Evolutionary conservation across 305 asterid genomes (phyloP).

Genomic region (Stenogyne calaminthoides): DNA sequence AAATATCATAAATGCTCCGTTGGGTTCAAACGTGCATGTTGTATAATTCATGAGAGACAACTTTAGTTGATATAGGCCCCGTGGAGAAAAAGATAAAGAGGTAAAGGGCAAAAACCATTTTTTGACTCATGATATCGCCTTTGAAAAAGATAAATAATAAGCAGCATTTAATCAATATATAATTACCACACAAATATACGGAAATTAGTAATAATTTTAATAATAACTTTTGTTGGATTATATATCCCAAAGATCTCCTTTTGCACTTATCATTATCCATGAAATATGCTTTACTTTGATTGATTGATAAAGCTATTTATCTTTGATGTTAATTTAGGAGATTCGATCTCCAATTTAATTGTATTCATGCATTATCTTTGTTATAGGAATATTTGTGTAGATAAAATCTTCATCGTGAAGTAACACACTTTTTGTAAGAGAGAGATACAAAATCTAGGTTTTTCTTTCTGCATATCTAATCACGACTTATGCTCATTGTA

Average conservation of each 20-base stretch:
- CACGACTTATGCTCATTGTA: neutral
- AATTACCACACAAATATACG: slow-evolving; percentile 6
- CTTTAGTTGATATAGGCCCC: slow-evolving; percentile 53
- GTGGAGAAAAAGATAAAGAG: slow-evolving; percentile 47
- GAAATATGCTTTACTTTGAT: slow-evolving; percentile 40
- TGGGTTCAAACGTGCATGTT: slow-evolving; percentile 6
- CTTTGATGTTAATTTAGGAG: slow-evolving; percentile 39
- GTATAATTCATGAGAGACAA: slow-evolving; percentile 51
- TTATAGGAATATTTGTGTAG: slow-evolving; percentile 37
- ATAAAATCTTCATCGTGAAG: slow-evolving; percentile 57
- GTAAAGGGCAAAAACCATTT: slow-evolving; percentile 51
- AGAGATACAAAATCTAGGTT: slow-evolving; percentile 25
- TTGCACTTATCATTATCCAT: slow-evolving; percentile 53
- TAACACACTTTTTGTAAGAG: slow-evolving; percentile 18
- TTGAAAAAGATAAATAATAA: slow-evolving; percentile 42
- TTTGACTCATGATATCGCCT: slow-evolving; percentile 69
- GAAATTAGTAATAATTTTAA: neutral
- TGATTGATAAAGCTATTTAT: slow-evolving; percentile 41
- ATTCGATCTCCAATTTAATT: slow-evolving; percentile 50
- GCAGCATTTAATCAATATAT: slow-evolving; percentile 7
- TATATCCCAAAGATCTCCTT: slow-evolving; percentile 45
- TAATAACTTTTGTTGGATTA: slow-evolving; percentile 29
- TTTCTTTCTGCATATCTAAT: slow-evolving; percentile 23
- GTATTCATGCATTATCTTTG: slow-evolving; percentile 38
- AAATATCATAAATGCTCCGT: slow-evolving; percentile 19